Evolutionary conservation across 2,329 filamentous ascomycete genomes (phyloP), one percentile per base, ranked within the genome.

Genomic region (Tolypocladium album): DNA sequence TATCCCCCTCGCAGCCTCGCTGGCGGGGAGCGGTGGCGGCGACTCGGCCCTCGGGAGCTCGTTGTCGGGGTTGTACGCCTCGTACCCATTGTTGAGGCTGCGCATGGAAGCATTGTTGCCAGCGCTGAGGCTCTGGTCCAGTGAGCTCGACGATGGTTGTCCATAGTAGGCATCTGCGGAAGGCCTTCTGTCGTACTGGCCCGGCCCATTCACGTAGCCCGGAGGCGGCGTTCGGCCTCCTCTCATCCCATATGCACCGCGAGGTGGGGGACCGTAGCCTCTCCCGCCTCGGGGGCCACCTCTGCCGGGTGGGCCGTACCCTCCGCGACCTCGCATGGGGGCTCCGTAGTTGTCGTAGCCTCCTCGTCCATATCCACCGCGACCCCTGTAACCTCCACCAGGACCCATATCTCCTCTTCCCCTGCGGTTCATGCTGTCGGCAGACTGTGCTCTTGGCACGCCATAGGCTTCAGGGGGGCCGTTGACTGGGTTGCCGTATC

Each of bases 401-500:
- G 66, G 64, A 50, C 65, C 67, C 64, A 69, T 71, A 6, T 70
- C 75, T 22, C 78, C 85, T 67, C 87, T 78, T 31, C 84, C 82
- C 60, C 82, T 80, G 11, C 78, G 74, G 66, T 75, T 79, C 73
- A 77, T 76, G 50, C 75, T 78, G 60, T 79, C 81, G 59, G 72
- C 71, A 11, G 78, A 82, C 56, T 75, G 77, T 3, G 74, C 77
- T 65, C 75, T 73, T 61, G 76, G 78, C 69, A 76, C 71, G 58
- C 72, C 79, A 66, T 80, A 83, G 17, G 70, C 73, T 65, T 79
- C 79, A 7, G 70, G 69, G 1, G 74, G 65, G n/a, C 69, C 74
- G 43, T 74, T 71, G 47, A 81, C 72, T 12, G 77, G 75, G 67
- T 88, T 88, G 52, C 86, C 87, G 64, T 88, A 90, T 62, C 85